Conservation (phyloP, 306 rosid species). For the Citrullus colocynthis region DNA sequence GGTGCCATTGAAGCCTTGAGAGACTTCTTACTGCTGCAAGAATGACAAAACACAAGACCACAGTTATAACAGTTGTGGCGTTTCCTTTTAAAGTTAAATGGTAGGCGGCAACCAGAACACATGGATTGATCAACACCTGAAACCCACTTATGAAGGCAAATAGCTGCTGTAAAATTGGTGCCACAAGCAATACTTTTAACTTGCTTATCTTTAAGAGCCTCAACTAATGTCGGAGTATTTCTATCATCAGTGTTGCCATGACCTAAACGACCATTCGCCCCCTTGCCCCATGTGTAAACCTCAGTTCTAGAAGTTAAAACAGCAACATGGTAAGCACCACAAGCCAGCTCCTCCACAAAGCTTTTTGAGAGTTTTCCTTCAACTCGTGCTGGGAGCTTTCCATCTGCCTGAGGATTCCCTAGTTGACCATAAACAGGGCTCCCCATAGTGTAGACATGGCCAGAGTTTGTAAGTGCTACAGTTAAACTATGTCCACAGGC, state of each 20-base stretch:
- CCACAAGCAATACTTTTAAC: constrained; percentile 95
- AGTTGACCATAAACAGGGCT: constrained; percentile 97
- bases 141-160: constrained; percentile 98
- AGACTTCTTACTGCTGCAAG: constrained; percentile 95
- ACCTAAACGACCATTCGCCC: constrained; percentile 97
- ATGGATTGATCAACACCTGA: constrained; percentile 98
- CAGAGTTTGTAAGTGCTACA: constrained; percentile 77
- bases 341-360: constrained; percentile 92
- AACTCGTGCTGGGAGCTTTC: constrained; percentile 64
- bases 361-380: constrained; percentile 80
- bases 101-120: constrained; percentile 96
- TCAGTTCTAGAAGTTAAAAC: constrained; percentile 92
- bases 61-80: constrained; percentile 97
- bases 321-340: constrained; percentile 98
- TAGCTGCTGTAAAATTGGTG: constrained; percentile 83
- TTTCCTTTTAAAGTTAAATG: constrained; percentile 91
- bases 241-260: constrained; percentile 86
- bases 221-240: constrained; percentile 66
- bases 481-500: constrained; percentile 95
- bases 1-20: constrained; percentile 99
- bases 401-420: constrained; percentile 86
- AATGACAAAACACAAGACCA: constrained; percentile 95
- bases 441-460: constrained; percentile 91
- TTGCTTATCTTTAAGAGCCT: constrained; percentile 89
- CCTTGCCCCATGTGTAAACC: constrained; percentile 98